Base-by-base conservation (phyloP, 148 eudicot species). In the Camellia lanceoleosa region DNA sequence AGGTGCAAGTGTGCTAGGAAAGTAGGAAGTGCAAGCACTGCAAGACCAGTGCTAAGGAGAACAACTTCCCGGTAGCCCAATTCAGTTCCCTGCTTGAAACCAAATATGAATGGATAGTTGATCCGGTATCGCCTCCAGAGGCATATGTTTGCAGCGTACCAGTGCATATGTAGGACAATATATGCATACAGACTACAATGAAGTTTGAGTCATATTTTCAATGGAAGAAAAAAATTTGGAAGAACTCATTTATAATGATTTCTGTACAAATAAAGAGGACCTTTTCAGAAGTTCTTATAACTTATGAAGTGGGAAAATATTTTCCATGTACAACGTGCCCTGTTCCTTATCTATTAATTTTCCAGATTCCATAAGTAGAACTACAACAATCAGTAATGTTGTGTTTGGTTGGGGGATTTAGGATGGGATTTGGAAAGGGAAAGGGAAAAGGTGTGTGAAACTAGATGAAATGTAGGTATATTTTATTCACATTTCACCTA, bases 31-130 rank as follows among this genome's bases (percentile, higher is more conserved):
- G 89, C 81, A 51, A 94, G 78, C 76, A 90, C 87, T 71, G 93
- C 90, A 66, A 94, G 86, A 69, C 90, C 91, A 76, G 71, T 79
- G 80, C 92, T 86, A 62, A 90, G 84, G 66, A 92, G 90, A 69
- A 90, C 86, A 14, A 92, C 91, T 84, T 92, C 93, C 58, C 86
- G 83, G 71, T 86, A 94, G 65, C 94, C 85, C 78, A 89, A 76
- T 77, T 92, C 98, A 23, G 90, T 94, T 85, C 97, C 98, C 76
- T 85, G 90, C 88, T 89, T 89, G 86, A 92, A 91, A 83, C 91
- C 93, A 85, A 94, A 94, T 86, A 94, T 94, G 67, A 92, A 92
- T 13, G 97, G 83, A 74, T 94, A 92, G 79, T 92, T 92, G 89
- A 94, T 81, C 83, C 87, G 85, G 78, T 87, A 90, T 46, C 85